Base-by-base conservation (phyloP, 2,329 filamentous ascomycete genomes). In the Penicillium sp. region DNA sequence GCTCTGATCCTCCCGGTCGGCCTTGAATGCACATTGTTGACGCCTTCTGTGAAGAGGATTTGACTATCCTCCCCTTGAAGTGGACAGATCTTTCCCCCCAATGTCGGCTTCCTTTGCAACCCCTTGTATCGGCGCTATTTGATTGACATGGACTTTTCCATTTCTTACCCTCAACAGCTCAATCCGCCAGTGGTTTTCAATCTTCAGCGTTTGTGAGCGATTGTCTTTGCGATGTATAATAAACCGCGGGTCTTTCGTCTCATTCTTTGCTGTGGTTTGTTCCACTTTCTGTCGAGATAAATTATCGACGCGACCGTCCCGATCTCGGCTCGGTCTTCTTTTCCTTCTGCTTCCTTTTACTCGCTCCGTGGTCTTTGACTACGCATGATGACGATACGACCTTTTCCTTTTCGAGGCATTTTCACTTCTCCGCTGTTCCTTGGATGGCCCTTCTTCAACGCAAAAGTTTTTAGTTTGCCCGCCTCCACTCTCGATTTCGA, bases 201-300 rank as follows among this genome's bases (percentile, higher is more conserved):
- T 36, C 49, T 32, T 47, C 47, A 49, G 59, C 51, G 47, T 42
- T 29, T 55, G 49, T 29, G 31, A 59, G 49, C 47, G 46, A 52
- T 52, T 45, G 38, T 67, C 53, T 64, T 24, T 67, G 70, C 70
- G 70, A 72, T 66, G 70, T 52, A 59, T 57, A 58, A 71, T 72
- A 72, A 72, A 72, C 70, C 70, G 70, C 70, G 63, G 55, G 59
- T 40, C n/a, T 51, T 57, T 58, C 48, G 49, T 49, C 34, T 36
- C 16, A 39, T 52, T 48, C 56, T 60, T 49, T 43, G 42, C 11
- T 55, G 44, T 31, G 18, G 43, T 34, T 50, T 34, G 27, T 5
- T 22, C 22, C 43, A 54, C 47, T 39, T 48, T 34, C 47, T 18
- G 42, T 56, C 55, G 55, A 42, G 49, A 58, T 52, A 55, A 52